Percentiles rank a stretch among this genome's conserved stretches.
phyloP scores from a whole-genome alignment of 441 rosid species.

The Biscutella laevigata region DNA sequence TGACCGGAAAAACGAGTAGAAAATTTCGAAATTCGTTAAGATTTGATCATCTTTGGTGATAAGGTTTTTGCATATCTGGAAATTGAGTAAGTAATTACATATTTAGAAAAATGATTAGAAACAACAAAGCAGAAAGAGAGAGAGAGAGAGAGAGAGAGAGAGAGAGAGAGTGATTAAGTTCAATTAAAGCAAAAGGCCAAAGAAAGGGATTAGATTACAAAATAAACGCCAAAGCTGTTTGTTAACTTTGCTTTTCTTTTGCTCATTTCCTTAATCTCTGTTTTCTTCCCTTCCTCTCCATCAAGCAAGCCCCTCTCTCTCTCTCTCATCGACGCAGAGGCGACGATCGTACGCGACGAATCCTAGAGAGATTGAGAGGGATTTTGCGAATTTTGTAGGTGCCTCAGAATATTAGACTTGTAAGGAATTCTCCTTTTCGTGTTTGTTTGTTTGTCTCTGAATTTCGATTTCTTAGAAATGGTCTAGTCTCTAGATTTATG shows the following conservation, averaged over 20 bases:
- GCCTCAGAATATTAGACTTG: constrained; percentile 8
- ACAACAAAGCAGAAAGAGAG: too few species aligned
- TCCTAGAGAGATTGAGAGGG: constrained; percentile 23
- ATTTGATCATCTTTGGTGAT: background rate
- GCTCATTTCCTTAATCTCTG: background rate
- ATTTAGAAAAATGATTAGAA: constrained; percentile 2
- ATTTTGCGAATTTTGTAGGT: constrained; percentile 8
- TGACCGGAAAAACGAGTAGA: constrained; percentile 11
- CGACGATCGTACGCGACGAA: constrained; percentile 19
- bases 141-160: too few species aligned
- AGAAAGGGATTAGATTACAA: constrained; percentile 2
- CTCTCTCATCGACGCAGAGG: constrained; percentile 15
- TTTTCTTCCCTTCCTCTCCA: constrained; percentile 14
- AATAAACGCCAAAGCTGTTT: constrained; percentile 13
- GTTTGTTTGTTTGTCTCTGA: background rate
- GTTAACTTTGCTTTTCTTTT: background rate
- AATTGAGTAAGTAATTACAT: background rate
- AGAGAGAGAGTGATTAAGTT: background rate
- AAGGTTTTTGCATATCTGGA: constrained; percentile 18
- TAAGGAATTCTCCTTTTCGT: background rate
- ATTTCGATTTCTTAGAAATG: background rate
- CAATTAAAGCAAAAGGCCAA: constrained; percentile 12
- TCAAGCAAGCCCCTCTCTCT: constrained; percentile 23
- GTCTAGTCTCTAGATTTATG: background rate
- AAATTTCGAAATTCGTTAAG: background rate